Evolutionary conservation across 1,284 basidiomycete species (phyloP).

Genomic region (Sanguinoderma infundibulare): DNA sequence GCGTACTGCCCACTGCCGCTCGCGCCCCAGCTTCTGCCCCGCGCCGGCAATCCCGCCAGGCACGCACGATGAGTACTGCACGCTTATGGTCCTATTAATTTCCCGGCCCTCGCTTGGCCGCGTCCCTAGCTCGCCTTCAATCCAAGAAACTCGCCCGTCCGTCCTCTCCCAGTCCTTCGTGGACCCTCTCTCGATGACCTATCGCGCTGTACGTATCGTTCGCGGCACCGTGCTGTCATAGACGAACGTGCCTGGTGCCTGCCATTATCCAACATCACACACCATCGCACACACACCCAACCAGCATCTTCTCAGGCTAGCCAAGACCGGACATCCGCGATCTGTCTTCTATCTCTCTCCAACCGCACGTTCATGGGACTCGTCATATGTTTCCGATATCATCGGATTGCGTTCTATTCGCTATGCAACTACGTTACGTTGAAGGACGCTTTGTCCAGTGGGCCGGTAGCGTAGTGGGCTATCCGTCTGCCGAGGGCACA

Average conservation of each 20-base stretch:
- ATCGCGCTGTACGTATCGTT: not conserved
- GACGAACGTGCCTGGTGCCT: slow-evolving; percentile 19
- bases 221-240: not conserved
- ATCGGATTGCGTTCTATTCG: no score
- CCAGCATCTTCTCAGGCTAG: not conserved
- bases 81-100: not conserved
- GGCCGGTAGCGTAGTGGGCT: no score
- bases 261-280: slow-evolving; percentile 2
- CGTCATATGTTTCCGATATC: no score
- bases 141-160: no score
- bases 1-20: not conserved
- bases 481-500: no score
- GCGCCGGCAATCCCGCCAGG: slow-evolving; percentile 14
- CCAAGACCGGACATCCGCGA: not conserved
- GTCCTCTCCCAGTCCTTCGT: no score
- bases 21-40: not conserved
- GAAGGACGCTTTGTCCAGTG: no score
- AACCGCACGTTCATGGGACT: no score
- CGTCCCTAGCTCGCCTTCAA: no score
- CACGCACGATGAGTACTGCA: slow-evolving; percentile 1
- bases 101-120: no score
- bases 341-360: not conserved
- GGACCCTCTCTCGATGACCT: not conserved
- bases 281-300: not conserved
- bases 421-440: no score